Evolutionary conservation across 441 rosid genomes (phyloP).

Genomic region (Theobroma grandiflorum): DNA sequence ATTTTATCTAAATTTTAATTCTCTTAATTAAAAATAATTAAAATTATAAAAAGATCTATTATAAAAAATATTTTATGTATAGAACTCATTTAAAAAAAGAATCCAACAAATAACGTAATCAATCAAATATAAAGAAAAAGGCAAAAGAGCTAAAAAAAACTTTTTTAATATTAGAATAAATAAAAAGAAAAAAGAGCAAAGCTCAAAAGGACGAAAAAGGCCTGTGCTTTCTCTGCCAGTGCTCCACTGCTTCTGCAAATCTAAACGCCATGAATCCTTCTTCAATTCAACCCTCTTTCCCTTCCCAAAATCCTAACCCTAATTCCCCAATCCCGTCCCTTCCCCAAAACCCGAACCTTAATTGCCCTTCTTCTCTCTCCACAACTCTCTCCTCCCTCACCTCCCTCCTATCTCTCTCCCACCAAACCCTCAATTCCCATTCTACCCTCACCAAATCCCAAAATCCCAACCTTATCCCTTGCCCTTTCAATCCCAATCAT

Average conservation of each 20-base stretch:
- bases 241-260: neutral
- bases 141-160: no score
- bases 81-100: no score
- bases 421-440: constrained; percentile 49
- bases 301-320: constrained; percentile 38
- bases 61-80: no score
- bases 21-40: no score
- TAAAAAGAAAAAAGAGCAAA: no score
- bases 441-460: constrained; percentile 36
- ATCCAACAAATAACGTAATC: no score
- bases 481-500: constrained; percentile 72
- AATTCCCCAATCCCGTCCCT: constrained; percentile 27
- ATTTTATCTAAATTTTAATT: no score
- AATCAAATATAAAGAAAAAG: no score
- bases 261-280: constrained; percentile 30
- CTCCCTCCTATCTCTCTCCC: constrained; percentile 52
- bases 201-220: neutral
- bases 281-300: constrained; percentile 29
- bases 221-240: neutral
- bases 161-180: no score
- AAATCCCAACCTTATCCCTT: constrained; percentile 47
- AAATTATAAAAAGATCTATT: no score
- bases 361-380: constrained; percentile 43
- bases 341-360: constrained; percentile 35
- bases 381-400: constrained; percentile 58